phyloP scores from a whole-genome alignment of 176 grass and related monocot species.

The Cenchrus purpureus region DNA sequence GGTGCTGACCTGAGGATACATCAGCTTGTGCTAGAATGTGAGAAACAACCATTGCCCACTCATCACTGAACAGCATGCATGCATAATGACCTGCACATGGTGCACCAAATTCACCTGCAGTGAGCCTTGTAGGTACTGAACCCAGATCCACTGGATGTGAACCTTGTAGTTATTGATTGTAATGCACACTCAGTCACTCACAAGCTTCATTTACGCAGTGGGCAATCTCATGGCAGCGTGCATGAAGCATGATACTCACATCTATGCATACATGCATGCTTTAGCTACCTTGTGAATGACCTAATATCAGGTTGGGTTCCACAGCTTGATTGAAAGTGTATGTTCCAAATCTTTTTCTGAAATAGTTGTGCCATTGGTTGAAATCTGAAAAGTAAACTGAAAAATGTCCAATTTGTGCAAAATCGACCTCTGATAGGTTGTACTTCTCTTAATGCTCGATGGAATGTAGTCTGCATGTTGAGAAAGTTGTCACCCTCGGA shows the following conservation, averaged over 20 bases:
- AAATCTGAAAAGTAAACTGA: background rate
- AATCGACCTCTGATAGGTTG: background rate
- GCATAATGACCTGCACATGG: background rate
- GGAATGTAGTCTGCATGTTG: background rate
- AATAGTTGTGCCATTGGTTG: background rate
- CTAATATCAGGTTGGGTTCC: background rate
- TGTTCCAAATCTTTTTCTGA: background rate
- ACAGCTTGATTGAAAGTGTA: background rate
- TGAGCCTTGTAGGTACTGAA: background rate
- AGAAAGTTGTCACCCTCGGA: background rate
- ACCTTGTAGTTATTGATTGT: background rate
- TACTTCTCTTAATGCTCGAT: background rate
- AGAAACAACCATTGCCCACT: background rate
- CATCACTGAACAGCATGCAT: background rate
- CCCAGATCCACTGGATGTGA: background rate
- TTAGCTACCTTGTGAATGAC: background rate
- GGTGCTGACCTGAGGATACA: background rate
- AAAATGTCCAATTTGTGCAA: background rate
- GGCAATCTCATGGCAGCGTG: background rate
- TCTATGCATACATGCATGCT: background rate
- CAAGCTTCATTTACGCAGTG: background rate
- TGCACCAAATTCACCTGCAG: background rate
- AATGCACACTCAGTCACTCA: background rate
- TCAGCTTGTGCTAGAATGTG: background rate
- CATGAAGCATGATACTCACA: background rate